Base-by-base conservation (phyloP, 2,329 filamentous ascomycete genomes). In the Exophiala aquamarina region DNA sequence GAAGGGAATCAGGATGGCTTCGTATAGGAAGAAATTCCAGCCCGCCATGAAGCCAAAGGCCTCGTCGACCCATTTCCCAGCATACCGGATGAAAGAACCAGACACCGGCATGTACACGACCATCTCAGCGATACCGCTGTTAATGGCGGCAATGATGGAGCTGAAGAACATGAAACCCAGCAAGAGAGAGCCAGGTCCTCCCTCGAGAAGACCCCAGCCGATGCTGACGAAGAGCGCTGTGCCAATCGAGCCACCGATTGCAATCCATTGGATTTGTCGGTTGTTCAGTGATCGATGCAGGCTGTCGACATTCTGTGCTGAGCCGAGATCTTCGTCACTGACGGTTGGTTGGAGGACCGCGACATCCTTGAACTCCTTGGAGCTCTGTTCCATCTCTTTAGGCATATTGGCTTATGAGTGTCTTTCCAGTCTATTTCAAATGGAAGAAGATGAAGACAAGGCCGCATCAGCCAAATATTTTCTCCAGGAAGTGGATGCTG, bases 11-110 rank as follows among this genome's bases (percentile, higher is more conserved):
- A 64, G 47, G 6, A 66, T 49, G 10, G 61, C 65, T 43, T 66
- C 63, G 44, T 71, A 69, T 44, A 75, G 63, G 21, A 73, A 73
- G 58, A 73, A 74, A 55, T 73, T 73, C 69, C 69, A 73, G 18
- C 67, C 68, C 31, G 64, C 62, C 52, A 66, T 65, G 40, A 71
- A 71, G 1, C 69, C 67, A n/a, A 70, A 59, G 2, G 70, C 70
- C 28, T 67, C 65, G 44, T 73, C 70, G 2, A 72, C 70, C 69
- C 69, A 73, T 50, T 66, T 63, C 17, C 66, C 61, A 11, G 63
- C 67, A 15, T 70, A 56, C 4, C 64, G 63, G 26, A 71, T 63
- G 36, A 70, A 70, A 0, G 61, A 64, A 21, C 64, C 63, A 15
- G 62, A 62, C 2, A 73, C 62, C 13, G 70, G 70, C 58, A 66